phyloP scores from a whole-genome alignment of 352 stramenopile genomes.

The Pythium brachiatum region DNA sequence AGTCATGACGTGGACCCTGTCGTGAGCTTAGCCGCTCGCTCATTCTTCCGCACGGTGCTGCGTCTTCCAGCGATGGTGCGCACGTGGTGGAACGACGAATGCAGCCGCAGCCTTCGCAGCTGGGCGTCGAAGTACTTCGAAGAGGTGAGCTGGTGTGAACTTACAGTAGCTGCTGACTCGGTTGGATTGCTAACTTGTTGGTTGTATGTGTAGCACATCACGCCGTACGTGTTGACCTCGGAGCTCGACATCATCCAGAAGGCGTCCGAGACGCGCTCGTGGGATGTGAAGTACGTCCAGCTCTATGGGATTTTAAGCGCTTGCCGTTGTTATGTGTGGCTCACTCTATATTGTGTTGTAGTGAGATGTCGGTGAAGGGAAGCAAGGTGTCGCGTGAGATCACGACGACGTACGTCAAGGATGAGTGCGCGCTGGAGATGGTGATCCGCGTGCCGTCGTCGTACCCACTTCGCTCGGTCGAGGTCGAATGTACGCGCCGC shows the following conservation, averaged over 20 bases:
- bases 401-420: constrained; percentile 91
- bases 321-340: too few species aligned
- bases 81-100: constrained; percentile 90
- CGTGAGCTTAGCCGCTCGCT: constrained; percentile 47
- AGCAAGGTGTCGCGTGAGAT: constrained; percentile 88
- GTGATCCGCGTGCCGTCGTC: constrained; percentile 83
- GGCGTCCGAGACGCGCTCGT: constrained; percentile 48
- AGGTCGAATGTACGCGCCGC: constrained; percentile 89
- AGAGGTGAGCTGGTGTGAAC: constrained; percentile 39
- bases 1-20: constrained; percentile 6
- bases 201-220: constrained; percentile 50
- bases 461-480: constrained; percentile 89
- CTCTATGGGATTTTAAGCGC: too few species aligned
- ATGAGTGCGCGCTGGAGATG: constrained; percentile 91
- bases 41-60: constrained; percentile 83
- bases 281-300: constrained; percentile 55
- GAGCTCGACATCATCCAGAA: constrained; percentile 80
- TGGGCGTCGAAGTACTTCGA: constrained; percentile 89
- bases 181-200: neutral
- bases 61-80: constrained; percentile 85
- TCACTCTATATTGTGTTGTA: constrained; percentile 12
- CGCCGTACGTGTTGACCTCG: constrained; percentile 67
- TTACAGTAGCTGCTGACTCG: neutral
- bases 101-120: constrained; percentile 66
- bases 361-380: constrained; percentile 84